phyloP scores from a whole-genome alignment of 2,329 filamentous ascomycete genomes.

The Cyphellophora europaea region DNA sequence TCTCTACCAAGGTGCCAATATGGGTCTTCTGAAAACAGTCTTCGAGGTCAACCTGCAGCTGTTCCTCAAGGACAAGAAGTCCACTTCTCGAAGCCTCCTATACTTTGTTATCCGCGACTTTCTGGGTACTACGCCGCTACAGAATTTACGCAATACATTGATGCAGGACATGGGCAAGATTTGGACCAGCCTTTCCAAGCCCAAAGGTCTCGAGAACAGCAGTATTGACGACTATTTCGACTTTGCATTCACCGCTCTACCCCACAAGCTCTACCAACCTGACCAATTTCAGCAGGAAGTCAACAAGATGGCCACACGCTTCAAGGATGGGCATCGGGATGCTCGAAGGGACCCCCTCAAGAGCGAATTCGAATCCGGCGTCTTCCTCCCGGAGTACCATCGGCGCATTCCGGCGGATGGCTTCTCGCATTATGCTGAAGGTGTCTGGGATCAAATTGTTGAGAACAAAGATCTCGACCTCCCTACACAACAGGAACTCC shows the following conservation, averaged over 20 bases:
- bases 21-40: conserved; percentile 96
- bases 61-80: conserved; percentile 92
- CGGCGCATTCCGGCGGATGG: conserved; percentile 92
- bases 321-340: conserved; percentile 70
- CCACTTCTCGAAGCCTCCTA: conserved; percentile 75
- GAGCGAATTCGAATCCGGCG: conserved; percentile 62
- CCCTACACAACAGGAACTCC: conserved; percentile 90
- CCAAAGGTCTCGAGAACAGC: conserved; percentile 75
- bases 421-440: conserved; percentile 87
- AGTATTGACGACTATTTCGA: conserved; percentile 97
- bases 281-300: conserved; percentile 82
- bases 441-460: conserved; percentile 97
- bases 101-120: conserved; percentile 99
- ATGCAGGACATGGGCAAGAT: conserved; percentile 85
- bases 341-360: conserved; percentile 50
- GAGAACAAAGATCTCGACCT: conserved; percentile 97
- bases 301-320: conserved; percentile 67
- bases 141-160: conserved; percentile 82
- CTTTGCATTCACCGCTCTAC: conserved; percentile 90
- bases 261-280: conserved; percentile 92
- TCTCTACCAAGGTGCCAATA: conserved; percentile 95
- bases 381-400: conserved; percentile 92
- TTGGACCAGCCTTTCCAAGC: conserved; percentile 89
- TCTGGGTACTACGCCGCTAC: conserved; percentile 79
- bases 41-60: conserved; percentile 98